Evolutionary conservation across 1,284 basidiomycete species (phyloP), one percentile per base, ranked within the genome.

Genomic region (Gomphus bonarii): DNA sequence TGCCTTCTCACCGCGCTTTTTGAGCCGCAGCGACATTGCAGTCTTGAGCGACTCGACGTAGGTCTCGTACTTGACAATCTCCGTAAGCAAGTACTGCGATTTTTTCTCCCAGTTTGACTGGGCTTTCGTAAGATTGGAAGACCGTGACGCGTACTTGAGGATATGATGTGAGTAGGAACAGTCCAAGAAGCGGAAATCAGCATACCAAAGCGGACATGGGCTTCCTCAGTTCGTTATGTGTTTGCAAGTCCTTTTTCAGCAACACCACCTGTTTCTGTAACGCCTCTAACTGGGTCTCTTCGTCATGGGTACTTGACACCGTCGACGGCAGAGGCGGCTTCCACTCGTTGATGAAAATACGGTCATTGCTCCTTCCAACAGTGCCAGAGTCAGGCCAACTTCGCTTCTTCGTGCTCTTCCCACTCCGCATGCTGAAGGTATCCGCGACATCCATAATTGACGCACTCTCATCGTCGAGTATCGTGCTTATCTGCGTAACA

Each of bases 31-130:
- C 7, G 74, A 72, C 80, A 95, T 94, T 25, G 88, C 92, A 16
- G 76, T 71, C 66, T 86, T 81, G 30, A 99, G 75, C 7, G 89
- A 88, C 61, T 97, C 92, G 59, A 94, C 85, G 69, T 99, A 99
- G n/a, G 87, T 88, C 55, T 92, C 85, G 70, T 97, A 99, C 69
- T 98, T 98, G 68, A 93, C 88, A 51, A 93, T 90, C 72, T 99
- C 95, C 14, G 86, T 82, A 57, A 95, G 75, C 46, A 98, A 73
- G 68, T 91, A 91, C 65, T 90, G 84, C 8, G 88, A 91, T 68
- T 91, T 94, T 65, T 85, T 85, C 68, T 92, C 88, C 93, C 95
- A 99, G 68, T 99, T 99, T 55, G 79, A 79, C 62, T 83, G 75
- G 0, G 95, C 88, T 69, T 88, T 97, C 61, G 74, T 66, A 1